Percentiles rank a stretch among this genome's conserved stretches.
These are phyloP conservation scores for Tetratostichococcus sp. DNA, from an alignment of 139 green algal species.

Conservation along the genomic window DNA sequence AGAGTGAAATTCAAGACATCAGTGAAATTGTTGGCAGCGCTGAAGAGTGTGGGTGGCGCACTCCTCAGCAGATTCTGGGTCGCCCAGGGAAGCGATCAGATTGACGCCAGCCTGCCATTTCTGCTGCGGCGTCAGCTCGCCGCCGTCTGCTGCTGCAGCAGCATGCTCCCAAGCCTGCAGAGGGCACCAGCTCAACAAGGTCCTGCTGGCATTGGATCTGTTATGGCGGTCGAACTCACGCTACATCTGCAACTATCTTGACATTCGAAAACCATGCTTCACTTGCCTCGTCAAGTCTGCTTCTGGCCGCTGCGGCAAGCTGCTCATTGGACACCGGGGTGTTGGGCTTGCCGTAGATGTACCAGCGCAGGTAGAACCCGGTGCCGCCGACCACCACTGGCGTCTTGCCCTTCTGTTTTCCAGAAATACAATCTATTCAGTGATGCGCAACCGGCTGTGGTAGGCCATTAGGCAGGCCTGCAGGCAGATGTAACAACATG, in stretches of 20 bases:
- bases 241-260: no score
- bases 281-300: constrained; percentile 19
- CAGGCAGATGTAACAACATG: no score
- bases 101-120: constrained; percentile 56
- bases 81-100: constrained; percentile 55
- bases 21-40: no score
- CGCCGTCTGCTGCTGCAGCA: background rate
- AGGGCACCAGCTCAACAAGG: background rate
- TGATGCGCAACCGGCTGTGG: no score
- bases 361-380: constrained; percentile 92
- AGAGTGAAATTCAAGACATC: no score
- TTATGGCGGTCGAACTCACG: no score
- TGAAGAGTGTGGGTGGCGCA: no score
- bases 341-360: constrained; percentile 68
- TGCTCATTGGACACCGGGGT: constrained; percentile 40
- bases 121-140: constrained; percentile 29
- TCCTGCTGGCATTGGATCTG: background rate
- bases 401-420: constrained; percentile 52
- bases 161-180: constrained; percentile 16
- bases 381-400: constrained; percentile 93
- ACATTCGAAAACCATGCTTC: background rate
- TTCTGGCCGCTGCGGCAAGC: constrained; percentile 26
- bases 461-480: no score
- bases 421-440: no score
- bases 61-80: constrained; percentile 43